phyloP scores from a whole-genome alignment of 78 protist genomes.

The Polysphondylium violaceum region DNA sequence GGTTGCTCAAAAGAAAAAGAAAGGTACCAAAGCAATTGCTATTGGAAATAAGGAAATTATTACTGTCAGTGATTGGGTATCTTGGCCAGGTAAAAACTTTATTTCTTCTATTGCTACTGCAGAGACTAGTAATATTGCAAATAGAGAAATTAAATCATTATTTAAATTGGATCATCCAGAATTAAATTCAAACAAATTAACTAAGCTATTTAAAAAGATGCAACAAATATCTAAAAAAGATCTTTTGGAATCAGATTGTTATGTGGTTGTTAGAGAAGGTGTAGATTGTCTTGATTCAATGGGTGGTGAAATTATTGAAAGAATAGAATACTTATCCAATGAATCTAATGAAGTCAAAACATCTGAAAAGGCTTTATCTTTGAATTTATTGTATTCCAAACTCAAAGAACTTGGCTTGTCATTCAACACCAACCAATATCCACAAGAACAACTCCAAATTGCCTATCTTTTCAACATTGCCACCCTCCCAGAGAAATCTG shows the following conservation, averaged over 20 bases:
- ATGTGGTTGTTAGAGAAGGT: conserved; percentile 30
- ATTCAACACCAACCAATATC: neutral
- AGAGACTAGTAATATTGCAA: neutral
- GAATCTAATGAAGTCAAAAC: neutral
- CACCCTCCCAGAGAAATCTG: neutral
- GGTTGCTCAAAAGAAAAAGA: neutral
- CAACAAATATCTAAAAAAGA: conserved; percentile 12
- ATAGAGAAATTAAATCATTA: neutral
- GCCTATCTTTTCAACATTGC: conserved; percentile 20
- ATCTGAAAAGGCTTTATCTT: conserved; percentile 42
- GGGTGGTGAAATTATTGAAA: conserved; percentile 22
- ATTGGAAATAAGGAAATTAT: neutral
- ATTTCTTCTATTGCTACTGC: neutral
- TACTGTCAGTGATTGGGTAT: neutral
- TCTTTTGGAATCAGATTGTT: conserved; percentile 30
- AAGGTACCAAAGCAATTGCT: neutral
- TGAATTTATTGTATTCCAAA: conserved; percentile 11
- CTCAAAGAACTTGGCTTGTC: conserved; percentile 31
- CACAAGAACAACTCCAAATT: conserved; percentile 54
- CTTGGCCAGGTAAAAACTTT: too few relatives aligned
- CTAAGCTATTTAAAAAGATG: conserved; percentile 18
- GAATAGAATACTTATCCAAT: neutral
- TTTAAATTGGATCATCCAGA: conserved; percentile 22
- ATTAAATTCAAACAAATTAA: conserved; percentile 20
- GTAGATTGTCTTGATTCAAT: conserved; percentile 31